Evolutionary conservation across 2,329 filamentous ascomycete genomes (phyloP).

Genomic region (Zymoseptoria ardabiliae): DNA sequence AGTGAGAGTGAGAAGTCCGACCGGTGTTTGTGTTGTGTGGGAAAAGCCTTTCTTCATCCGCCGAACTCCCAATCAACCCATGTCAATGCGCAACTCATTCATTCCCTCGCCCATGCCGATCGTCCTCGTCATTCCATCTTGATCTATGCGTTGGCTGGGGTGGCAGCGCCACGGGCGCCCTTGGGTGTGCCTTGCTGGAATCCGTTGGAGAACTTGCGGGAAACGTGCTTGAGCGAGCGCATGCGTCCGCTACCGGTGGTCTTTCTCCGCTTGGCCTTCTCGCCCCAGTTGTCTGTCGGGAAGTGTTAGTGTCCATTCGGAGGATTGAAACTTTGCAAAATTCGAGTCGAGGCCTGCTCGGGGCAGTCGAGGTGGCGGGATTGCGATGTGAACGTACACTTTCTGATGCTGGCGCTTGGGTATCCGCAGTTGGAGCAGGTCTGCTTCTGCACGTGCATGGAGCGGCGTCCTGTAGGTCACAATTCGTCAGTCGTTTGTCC

Average conservation of each 20-base stretch:
- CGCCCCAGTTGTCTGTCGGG: constrained; percentile 88
- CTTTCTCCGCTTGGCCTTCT: constrained; percentile 99
- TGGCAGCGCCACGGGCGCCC: constrained; percentile 58
- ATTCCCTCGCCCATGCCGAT: constrained; percentile 1
- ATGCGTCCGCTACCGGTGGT: constrained; percentile 95
- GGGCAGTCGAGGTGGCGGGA: constrained; percentile 3
- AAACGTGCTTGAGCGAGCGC: constrained; percentile 86
- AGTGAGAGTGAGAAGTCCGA: not conserved
- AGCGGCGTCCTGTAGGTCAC: constrained; percentile 66
- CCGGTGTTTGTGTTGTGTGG: not conserved
- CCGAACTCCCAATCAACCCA: constrained; percentile 17
- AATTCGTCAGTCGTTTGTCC: constrained; percentile 24
- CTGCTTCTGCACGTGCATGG: constrained; percentile 99
- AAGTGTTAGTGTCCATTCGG: constrained; percentile 10
- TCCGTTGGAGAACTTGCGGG: constrained; percentile 93
- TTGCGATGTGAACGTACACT: constrained; percentile 66
- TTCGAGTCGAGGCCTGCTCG: not conserved
- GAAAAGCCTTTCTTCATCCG: constrained; percentile 1
- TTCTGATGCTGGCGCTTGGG: constrained; percentile 92
- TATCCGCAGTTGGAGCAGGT: constrained; percentile 95
- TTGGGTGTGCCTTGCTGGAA: constrained; percentile 89
- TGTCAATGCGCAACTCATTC: constrained; percentile 14
- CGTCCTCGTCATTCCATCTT: not conserved
- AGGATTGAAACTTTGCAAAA: not conserved
- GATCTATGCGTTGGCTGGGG: constrained; percentile 13